Evolutionary conservation across 148 eudicot species (phyloP).

Genomic region (Vaccinium vitisidaea): DNA sequence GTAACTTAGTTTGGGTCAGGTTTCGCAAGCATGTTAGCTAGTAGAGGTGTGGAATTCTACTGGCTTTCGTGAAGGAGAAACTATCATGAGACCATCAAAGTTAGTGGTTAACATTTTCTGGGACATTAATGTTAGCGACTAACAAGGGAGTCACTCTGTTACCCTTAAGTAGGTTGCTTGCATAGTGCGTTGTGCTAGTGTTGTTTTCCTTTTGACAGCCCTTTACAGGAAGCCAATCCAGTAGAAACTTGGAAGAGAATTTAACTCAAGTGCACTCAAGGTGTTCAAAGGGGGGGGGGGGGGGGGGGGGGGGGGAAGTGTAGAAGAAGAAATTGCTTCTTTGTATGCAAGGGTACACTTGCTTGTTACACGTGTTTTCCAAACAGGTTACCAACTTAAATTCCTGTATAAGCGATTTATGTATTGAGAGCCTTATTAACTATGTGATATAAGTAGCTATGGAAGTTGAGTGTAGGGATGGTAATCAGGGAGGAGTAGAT

Average conservation of each 20-base stretch:
- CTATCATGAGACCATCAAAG: not conserved
- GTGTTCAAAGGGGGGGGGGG: not conserved
- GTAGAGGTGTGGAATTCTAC: not conserved
- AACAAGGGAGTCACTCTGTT: not conserved
- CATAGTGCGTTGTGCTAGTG: not conserved
- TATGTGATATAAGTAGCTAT: too few species aligned
- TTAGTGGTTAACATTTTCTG: not conserved
- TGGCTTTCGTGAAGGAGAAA: not conserved
- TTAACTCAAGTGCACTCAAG: not conserved
- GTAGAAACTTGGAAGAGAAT: not conserved
- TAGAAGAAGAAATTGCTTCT: not conserved
- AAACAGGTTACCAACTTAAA: not conserved
- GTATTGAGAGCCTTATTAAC: too few species aligned
- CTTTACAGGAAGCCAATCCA: not conserved
- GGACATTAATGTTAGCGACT: not conserved
- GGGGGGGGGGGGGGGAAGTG: not conserved
- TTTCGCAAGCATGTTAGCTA: too few species aligned
- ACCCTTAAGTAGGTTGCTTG: not conserved
- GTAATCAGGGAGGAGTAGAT: too few species aligned
- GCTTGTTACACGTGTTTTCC: not conserved
- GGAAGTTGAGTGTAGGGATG: too few species aligned
- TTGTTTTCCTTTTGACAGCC: not conserved
- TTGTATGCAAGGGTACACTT: slow-evolving; percentile 8
- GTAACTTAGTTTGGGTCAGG: too few species aligned
- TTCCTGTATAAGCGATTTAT: not conserved